A percentile compares a stretch with the other conserved stretches of the same genome.
These are phyloP conservation scores for Citrus inodora DNA, from an alignment of 345 rosid species.

Conservation along the genomic window DNA sequence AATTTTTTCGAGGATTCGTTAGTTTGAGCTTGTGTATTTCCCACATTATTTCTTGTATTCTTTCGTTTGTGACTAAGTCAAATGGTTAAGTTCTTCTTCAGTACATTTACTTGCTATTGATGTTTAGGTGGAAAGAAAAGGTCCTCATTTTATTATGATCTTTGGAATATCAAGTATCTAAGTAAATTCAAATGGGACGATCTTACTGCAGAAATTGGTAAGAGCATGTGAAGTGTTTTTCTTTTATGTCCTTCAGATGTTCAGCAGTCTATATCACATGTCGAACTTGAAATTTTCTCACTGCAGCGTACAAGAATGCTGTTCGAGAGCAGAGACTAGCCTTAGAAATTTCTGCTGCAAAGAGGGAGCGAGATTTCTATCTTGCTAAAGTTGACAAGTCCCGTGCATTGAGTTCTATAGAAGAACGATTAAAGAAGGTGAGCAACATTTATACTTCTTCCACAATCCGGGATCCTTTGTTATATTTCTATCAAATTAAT, in stretches of 20 bases:
- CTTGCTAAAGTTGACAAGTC: conserved; percentile 70
- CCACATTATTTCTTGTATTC: neutral
- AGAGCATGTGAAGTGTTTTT: neutral
- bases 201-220: conserved; percentile 89
- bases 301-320: conserved; percentile 81
- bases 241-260: neutral
- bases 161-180: conserved; percentile 94
- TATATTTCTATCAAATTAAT: neutral
- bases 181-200: conserved; percentile 97
- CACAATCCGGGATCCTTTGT: neutral
- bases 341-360: conserved; percentile 86
- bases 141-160: conserved; percentile 69
- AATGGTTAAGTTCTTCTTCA: neutral
- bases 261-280: neutral
- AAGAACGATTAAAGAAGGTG: conserved; percentile 84
- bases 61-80: neutral
- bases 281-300: conserved; percentile 21
- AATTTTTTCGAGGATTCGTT: neutral
- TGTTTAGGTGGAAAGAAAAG: conserved; percentile 83
- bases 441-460: neutral
- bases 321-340: conserved; percentile 73
- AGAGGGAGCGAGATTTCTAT: conserved; percentile 87
- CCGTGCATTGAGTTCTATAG: conserved; percentile 60
- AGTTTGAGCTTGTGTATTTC: neutral
- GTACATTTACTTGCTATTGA: conserved; percentile 4